Evolutionary conservation across 805 yeast genomes (phyloP).

Genomic region (Nematodospora valgi): DNA sequence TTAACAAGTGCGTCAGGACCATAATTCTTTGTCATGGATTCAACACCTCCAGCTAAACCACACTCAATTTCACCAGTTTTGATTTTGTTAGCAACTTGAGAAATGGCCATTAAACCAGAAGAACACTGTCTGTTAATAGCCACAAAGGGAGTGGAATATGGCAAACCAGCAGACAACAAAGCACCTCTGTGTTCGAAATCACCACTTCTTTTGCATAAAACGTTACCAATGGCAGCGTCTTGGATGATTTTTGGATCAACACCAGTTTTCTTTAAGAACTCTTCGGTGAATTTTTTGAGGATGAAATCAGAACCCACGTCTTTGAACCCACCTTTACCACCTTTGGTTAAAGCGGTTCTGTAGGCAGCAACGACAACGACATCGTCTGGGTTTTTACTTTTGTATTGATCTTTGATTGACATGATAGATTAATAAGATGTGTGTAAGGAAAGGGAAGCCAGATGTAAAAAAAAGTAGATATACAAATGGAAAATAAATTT

Average conservation of each 20-base stretch:
- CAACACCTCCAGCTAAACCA: conserved; percentile 92
- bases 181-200: conserved; percentile 95
- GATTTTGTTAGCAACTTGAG: conserved; percentile 87
- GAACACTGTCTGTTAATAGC: conserved; percentile 94
- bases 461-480: neutral
- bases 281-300: conserved; percentile 60
- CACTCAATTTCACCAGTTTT: conserved; percentile 82
- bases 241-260: conserved; percentile 57
- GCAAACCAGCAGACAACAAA: conserved; percentile 83
- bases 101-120: conserved; percentile 86
- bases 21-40: conserved; percentile 87
- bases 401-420: conserved; percentile 30
- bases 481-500: no score
- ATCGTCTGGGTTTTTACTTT: conserved; percentile 72
- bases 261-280: conserved; percentile 52
- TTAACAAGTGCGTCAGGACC: conserved; percentile 74
- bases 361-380: conserved; percentile 88
- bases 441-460: neutral
- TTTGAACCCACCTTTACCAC: conserved; percentile 82
- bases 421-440: neutral
- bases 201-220: conserved; percentile 88
- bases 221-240: conserved; percentile 89
- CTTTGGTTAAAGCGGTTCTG: conserved; percentile 87
- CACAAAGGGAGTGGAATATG: conserved; percentile 70
- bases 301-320: conserved; percentile 81